These are phyloP conservation scores for Pichia sp. DNA, from an alignment of 1,139 yeast genomes.

Conservation along the genomic window DNA sequence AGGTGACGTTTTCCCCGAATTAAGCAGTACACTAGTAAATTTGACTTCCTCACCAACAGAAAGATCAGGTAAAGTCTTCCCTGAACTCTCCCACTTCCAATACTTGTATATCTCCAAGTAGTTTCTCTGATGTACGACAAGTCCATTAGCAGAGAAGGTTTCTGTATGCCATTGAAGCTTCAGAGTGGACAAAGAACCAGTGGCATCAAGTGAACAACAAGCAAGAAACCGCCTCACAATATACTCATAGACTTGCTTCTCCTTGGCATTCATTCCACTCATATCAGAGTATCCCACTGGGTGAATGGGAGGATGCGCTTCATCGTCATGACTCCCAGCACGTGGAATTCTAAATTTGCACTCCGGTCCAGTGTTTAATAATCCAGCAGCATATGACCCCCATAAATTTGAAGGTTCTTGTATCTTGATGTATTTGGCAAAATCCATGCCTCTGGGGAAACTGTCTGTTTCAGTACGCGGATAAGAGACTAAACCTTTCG, in stretches of 20 bases:
- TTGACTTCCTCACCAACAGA: conserved; percentile 47
- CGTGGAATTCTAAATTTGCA: conserved; percentile 52
- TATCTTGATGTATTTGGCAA: conserved; percentile 48
- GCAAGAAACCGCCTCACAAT: conserved; percentile 85
- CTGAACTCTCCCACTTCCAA: conserved; percentile 68
- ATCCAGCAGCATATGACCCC: conserved; percentile 39
- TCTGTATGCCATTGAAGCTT: conserved; percentile 75
- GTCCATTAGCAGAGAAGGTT: conserved; percentile 59
- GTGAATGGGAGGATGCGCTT: conserved; percentile 98
- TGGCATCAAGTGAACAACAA: conserved; percentile 87
- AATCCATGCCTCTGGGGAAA: conserved; percentile 71
- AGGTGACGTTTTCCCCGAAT: conserved; percentile 70
- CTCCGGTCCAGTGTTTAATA: conserved; percentile 30
- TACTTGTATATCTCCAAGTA: conserved; percentile 77
- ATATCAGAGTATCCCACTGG: conserved; percentile 51
- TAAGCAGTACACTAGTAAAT: conserved; percentile 49
- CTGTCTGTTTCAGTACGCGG: conserved; percentile 97
- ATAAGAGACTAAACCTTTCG: conserved; percentile 79
- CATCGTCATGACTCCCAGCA: conserved; percentile 77
- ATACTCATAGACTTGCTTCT: conserved; percentile 76
- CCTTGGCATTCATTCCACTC: conserved; percentile 47
- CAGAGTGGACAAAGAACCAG: conserved; percentile 61
- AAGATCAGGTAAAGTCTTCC: conserved; percentile 56
- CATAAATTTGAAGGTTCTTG: conserved; percentile 47
- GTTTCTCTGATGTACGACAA: conserved; percentile 64